A percentile compares a stretch with the other conserved stretches of the same genome.
phyloP scores from a whole-genome alignment of 805 yeast genomes.

The Torulaspora indica region DNA sequence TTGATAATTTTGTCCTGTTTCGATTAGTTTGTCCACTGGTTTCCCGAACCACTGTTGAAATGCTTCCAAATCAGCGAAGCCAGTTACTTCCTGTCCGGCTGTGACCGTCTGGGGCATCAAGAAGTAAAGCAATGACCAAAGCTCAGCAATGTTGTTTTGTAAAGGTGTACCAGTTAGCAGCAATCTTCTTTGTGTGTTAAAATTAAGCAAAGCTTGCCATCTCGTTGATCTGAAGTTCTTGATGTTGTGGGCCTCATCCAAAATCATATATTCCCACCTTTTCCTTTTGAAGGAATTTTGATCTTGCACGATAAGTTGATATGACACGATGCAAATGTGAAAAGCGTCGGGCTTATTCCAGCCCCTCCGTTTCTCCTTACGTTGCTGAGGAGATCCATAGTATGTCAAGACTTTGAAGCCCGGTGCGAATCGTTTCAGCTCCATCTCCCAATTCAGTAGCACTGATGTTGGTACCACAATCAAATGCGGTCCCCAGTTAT shows the following conservation, averaged over 20 bases:
- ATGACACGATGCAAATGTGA: conserved; percentile 95
- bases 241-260: conserved; percentile 97
- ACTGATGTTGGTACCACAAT: conserved; percentile 97
- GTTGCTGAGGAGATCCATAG: conserved; percentile 94
- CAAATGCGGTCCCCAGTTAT: conserved; percentile 96
- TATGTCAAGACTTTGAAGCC: conserved; percentile 94
- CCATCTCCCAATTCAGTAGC: conserved; percentile 99
- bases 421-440: conserved; percentile 95
- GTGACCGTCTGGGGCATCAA: conserved; percentile 87
- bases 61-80: conserved; percentile 92
- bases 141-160: conserved; percentile 89
- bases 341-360: conserved; percentile 96
- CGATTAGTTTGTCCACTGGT: conserved; percentile 90
- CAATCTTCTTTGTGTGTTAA: conserved; percentile 84
- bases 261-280: conserved; percentile 92
- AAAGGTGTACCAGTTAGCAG: conserved; percentile 94
- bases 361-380: conserved; percentile 92
- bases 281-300: conserved; percentile 89
- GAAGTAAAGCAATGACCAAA: conserved; percentile 93
- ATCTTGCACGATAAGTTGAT: conserved; percentile 96
- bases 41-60: conserved; percentile 99
- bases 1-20: conserved; percentile 48
- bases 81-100: conserved; percentile 46
- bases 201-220: conserved; percentile 93
- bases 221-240: conserved; percentile 93